Percentiles rank a stretch among this genome's conserved stretches.
Conservation (phyloP, 2,329 filamentous ascomycete genomes). For the Sarocladiaceae sp. region DNA sequence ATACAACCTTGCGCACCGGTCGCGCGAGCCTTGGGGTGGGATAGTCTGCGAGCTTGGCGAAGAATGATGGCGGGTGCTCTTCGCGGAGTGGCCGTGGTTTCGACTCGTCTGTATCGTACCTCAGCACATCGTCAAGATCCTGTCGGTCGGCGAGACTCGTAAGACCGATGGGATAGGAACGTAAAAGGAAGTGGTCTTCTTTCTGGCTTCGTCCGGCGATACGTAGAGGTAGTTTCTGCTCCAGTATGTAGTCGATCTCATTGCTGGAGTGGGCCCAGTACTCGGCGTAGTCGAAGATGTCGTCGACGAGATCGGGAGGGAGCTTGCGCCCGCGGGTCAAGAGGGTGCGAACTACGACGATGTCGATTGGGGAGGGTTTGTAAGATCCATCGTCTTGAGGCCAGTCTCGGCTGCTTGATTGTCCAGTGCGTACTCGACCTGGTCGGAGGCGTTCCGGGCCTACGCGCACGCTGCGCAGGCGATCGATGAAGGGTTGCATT, state of each 20-base stretch:
- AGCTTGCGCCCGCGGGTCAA: slow-evolving; percentile 39
- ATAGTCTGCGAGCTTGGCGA: slow-evolving; percentile 30
- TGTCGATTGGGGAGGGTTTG: slow-evolving; percentile 42
- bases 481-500: background rate
- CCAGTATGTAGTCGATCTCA: slow-evolving; percentile 21
- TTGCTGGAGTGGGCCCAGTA: slow-evolving; percentile 54
- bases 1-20: slow-evolving; percentile 58
- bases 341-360: slow-evolving; percentile 43
- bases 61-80: slow-evolving; percentile 24
- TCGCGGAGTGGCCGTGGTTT: slow-evolving; percentile 21
- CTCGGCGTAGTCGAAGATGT: slow-evolving; percentile 55
- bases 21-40: slow-evolving; percentile 36
- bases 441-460: background rate
- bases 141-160: slow-evolving; percentile 21
- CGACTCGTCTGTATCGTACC: slow-evolving; percentile 24
- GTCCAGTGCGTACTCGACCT: background rate
- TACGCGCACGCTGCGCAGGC: background rate
- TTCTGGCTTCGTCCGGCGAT: slow-evolving; percentile 18
- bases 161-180: slow-evolving; percentile 34
- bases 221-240: slow-evolving; percentile 18
- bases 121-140: slow-evolving; percentile 21
- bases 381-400: slow-evolving; percentile 12
- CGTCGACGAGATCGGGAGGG: slow-evolving; percentile 52
- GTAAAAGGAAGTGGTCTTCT: slow-evolving; percentile 31
- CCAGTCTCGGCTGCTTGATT: background rate